Base-by-base conservation (phyloP, 2,329 filamentous ascomycete genomes). In the Cryoendolithus antarcticus region DNA sequence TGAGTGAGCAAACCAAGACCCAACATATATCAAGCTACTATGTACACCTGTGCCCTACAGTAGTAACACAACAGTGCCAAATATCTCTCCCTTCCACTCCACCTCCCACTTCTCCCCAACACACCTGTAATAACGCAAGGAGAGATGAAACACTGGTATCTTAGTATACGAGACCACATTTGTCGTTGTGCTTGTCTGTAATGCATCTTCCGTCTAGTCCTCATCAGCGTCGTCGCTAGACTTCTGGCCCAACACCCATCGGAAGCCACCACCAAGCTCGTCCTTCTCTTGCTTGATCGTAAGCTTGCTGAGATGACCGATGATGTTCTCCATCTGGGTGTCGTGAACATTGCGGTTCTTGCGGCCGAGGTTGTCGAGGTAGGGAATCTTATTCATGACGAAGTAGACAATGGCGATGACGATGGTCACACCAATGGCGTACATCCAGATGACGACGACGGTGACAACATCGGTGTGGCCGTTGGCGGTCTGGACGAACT, bases 361-460 rank as follows among this genome's bases (percentile, higher is more conserved):
- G 57, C 76, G 72, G 44, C 76, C 76, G 28, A 80, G 67, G 56
- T 79, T 69, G 55, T 75, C 70, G 45, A 80, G 67, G 64, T 66
- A 71, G 28, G 61, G 50, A 50, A 77, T 69, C 55, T 67, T 64
- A 65, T 77, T 77, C 47, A 80, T 67, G 32, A 76, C 58, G 59
- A 67, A 73, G 65, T 80, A 80, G 45, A 77, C 71, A 51, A 80
- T 75, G 51, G 75, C 75, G 48, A 77, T 73, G 62, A 80, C 68
- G 52, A 80, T 72, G 44, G 71, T 73, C 43, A 80, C 74, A 57
- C 72, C 74, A 44, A 80, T 75, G n/a, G 73, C 77, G 66, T 76
- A 80, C 34, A 64, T 65, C 75, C 76, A 80, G 54, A 80, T 63
- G 46, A 78, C 64, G 40, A 82, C 74, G 21, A 78, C 72, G 38